These are phyloP conservation scores for Hypoxylon fragiforme DNA, from an alignment of 495 filamentous ascomycete genomes.

Conservation along the genomic window DNA sequence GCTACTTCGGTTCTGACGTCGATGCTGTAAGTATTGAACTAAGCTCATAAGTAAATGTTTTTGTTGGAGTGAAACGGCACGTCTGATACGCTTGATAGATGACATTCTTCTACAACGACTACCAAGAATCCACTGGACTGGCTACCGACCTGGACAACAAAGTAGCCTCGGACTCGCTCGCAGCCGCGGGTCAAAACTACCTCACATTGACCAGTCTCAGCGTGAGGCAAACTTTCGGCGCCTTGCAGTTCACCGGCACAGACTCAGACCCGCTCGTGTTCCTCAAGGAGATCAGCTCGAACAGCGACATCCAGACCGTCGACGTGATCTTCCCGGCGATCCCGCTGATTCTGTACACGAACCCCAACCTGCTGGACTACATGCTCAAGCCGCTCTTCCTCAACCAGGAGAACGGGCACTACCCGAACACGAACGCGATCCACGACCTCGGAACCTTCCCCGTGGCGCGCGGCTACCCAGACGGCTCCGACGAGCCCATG, in stretches of 20 bases:
- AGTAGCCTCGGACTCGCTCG: constrained; percentile 69
- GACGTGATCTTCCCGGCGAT: constrained; percentile 95
- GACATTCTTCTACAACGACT: constrained; percentile 74
- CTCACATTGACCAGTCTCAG: constrained; percentile 81
- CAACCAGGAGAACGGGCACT: constrained; percentile 88
- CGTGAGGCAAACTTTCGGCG: constrained; percentile 86
- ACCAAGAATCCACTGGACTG: constrained; percentile 53
- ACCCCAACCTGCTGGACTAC: constrained; percentile 81
- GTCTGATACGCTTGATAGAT: constrained; percentile 42
- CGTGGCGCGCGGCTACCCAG: constrained; percentile 84
- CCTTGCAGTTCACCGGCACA: constrained; percentile 80
- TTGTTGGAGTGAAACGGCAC: constrained; percentile 1
- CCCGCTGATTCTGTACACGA: constrained; percentile 87
- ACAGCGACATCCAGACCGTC: constrained; percentile 92
- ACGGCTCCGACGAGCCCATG: constrained; percentile 87
- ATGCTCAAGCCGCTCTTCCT: constrained; percentile 86
- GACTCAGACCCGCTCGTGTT: constrained; percentile 78
- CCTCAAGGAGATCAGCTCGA: constrained; percentile 92
- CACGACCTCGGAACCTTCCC: constrained; percentile 94
- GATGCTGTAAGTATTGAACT: constrained; percentile 50
- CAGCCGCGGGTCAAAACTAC: constrained; percentile 69
- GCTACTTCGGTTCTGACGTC: constrained; percentile 60
- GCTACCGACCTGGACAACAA: constrained; percentile 68
- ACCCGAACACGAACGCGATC: constrained; percentile 83
- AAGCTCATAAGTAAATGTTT: too few relatives aligned